Conservation (phyloP, 768 basidiomycete species). For the Erythrobasidium yunnanense region DNA sequence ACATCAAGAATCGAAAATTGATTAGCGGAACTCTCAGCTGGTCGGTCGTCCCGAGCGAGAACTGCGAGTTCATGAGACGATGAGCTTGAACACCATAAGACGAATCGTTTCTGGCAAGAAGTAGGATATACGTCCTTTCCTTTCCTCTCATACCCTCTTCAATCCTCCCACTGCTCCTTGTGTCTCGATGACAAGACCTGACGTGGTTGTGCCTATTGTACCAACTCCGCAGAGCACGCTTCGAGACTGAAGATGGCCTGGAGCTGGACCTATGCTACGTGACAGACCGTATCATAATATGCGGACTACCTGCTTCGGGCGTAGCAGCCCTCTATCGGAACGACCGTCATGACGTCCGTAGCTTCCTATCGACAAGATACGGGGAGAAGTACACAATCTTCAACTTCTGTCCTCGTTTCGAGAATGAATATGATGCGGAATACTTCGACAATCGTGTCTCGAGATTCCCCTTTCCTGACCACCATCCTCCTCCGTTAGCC, state of each 20-base stretch:
- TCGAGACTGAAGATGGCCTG: slow-evolving; percentile 17
- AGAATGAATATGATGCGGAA: slow-evolving; percentile 24
- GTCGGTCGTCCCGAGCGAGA: too few species aligned
- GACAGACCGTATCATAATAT: slow-evolving; percentile 23
- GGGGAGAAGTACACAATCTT: slow-evolving; percentile 21
- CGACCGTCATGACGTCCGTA: background rate
- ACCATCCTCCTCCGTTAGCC: slow-evolving; percentile 24
- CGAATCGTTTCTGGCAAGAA: slow-evolving; percentile 23
- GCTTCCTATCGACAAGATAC: slow-evolving; percentile 11
- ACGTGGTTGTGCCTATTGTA: too few species aligned
- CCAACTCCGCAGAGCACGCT: too few species aligned
- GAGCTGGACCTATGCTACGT: slow-evolving; percentile 24
- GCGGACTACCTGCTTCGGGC: slow-evolving; percentile 13
- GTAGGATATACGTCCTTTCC: too few species aligned
- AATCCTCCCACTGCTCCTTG: too few species aligned
- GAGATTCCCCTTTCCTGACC: slow-evolving; percentile 26
- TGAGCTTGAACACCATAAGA: slow-evolving; percentile 12
- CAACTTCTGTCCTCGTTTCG: slow-evolving; percentile 30
- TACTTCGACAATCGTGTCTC: slow-evolving; percentile 29
- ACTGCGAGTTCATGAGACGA: background rate
- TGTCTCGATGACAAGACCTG: too few species aligned
- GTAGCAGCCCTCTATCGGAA: slow-evolving; percentile 26
- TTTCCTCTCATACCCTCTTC: too few species aligned
- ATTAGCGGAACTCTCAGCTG: too few species aligned
- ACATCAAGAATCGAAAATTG: too few species aligned